Conservation (phyloP, 345 rosid genomes). For the Litchi chinensis region DNA sequence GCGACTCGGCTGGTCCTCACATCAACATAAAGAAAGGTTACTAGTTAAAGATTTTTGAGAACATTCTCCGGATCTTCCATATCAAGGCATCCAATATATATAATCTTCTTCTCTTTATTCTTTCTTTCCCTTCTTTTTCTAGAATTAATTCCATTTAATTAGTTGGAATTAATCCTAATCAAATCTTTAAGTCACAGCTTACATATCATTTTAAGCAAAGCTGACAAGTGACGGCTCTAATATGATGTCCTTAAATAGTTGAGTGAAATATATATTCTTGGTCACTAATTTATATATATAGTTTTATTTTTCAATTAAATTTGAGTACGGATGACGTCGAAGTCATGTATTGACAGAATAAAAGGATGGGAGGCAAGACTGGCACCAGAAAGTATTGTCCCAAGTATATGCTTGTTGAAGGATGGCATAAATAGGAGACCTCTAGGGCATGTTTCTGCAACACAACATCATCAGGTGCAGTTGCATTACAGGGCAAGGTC, state of each 20-base stretch:
- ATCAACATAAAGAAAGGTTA: background rate
- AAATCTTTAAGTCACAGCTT: background rate
- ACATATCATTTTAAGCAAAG: too few species aligned
- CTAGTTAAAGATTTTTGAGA: conserved; percentile 5
- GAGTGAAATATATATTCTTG: background rate
- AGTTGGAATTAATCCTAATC: background rate
- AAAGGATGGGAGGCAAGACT: background rate
- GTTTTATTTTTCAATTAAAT: background rate
- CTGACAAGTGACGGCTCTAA: too few species aligned
- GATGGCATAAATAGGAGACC: conserved; percentile 29
- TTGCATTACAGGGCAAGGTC: conserved; percentile 43
- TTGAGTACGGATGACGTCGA: background rate
- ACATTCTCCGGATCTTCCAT: conserved; percentile 37
- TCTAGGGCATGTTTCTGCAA: conserved; percentile 4
- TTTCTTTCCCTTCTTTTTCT: background rate
- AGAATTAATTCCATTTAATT: background rate
- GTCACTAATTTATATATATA: background rate
- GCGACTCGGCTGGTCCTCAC: conserved; percentile 5
- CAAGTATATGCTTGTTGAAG: conserved; percentile 35
- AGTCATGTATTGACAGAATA: conserved; percentile 10
- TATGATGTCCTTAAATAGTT: too few species aligned
- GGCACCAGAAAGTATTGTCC: conserved; percentile 34
- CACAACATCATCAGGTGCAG: conserved; percentile 26
- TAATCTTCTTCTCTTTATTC: background rate
- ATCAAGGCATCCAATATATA: conserved; percentile 3